Conservation (phyloP, 495 filamentous ascomycete genomes). For the Staphylotrichum tortipilum region DNA sequence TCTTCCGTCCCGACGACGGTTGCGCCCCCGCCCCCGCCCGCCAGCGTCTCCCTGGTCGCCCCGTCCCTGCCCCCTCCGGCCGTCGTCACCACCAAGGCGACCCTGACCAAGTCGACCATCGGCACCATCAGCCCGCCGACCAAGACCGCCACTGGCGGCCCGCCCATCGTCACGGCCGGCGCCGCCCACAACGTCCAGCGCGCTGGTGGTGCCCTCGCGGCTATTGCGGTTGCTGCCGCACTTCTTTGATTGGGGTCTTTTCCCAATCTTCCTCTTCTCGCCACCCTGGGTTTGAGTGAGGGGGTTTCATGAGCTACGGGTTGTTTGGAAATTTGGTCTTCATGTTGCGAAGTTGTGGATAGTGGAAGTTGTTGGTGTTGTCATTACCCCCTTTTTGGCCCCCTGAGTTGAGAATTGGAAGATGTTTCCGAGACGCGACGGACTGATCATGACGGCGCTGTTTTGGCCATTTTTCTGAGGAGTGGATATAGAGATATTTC, state of each 20-base stretch:
- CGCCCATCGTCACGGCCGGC: constrained; percentile 22
- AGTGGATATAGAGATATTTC: neutral
- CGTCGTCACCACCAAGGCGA: constrained; percentile 2
- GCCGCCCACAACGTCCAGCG: constrained; percentile 20
- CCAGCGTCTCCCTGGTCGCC: constrained; percentile 3
- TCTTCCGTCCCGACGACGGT: constrained; percentile 5
- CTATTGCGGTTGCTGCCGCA: constrained; percentile 24
- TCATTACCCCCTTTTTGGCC: too few species aligned
- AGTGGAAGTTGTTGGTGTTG: neutral
- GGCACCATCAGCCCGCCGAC: constrained; percentile 13
- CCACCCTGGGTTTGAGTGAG: neutral
- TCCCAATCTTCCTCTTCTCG: neutral
- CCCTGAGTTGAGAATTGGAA: neutral
- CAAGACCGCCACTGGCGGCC: constrained; percentile 9
- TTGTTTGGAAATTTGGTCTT: too few species aligned
- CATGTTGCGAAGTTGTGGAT: neutral
- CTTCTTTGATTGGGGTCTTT: constrained; percentile 16
- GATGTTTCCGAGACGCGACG: neutral
- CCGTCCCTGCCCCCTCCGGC: constrained; percentile 15
- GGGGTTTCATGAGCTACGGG: neutral
- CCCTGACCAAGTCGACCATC: constrained; percentile 9
- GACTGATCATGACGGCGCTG: neutral
- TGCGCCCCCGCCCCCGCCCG: constrained; percentile 10
- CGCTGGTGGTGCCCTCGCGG: constrained; percentile 29
- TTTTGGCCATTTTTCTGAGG: neutral